Evolutionary conservation across 257 asterid species (phyloP), one percentile per base, ranked within the genome.

Genomic region (Plectranthus barbatus): DNA sequence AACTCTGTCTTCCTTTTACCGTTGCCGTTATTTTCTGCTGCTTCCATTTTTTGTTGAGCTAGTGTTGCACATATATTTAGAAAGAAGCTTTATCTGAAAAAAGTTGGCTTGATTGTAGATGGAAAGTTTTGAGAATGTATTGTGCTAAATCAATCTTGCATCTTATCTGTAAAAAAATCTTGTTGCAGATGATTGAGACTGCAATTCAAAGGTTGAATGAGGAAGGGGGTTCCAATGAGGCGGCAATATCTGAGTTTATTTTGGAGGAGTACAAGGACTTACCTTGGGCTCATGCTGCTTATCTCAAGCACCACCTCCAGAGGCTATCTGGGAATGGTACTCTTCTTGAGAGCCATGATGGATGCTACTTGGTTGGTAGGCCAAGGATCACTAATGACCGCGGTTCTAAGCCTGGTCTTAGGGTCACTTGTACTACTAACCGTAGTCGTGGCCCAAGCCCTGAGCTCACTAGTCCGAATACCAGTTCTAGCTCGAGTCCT

Each of bases 151-250:
- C 31, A 9, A 18, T 42, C 21, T 66, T 45, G 21, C 47, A 7
- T 2, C 51, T 68, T 60, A 68, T 47, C 7, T 3, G 42, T 29
- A 17, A 36, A 36, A 47, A 53, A 33, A 39, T 67, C 20, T 56
- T 62, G 67, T n/a, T 72, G 62, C 72, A 86, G 91, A 87, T 87
- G 95, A 81, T 87, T 67, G 76, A 81, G 62, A 72, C 73, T 51
- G 91, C 95, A 4, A 61, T 87, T 51, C 56, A 23, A 61, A 62
- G 67, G 48, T 77, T 85, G 80, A 70, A 64, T 65, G 85, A 72
- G 69, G 57, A 69, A 33, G 72, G 75, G 3, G 91, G 85, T 58
- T 83, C 87, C 0, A 70, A 62, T 2, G 81, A 78, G 61, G 87
- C 76, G 69, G 67, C 85, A 12, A 83, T 87, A 60, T 83, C 94